A percentile compares a stretch with the other conserved stretches of the same genome.
Evolutionary conservation across 495 filamentous ascomycete genomes (phyloP).

Genomic region (Talaromyces adpressus): DNA sequence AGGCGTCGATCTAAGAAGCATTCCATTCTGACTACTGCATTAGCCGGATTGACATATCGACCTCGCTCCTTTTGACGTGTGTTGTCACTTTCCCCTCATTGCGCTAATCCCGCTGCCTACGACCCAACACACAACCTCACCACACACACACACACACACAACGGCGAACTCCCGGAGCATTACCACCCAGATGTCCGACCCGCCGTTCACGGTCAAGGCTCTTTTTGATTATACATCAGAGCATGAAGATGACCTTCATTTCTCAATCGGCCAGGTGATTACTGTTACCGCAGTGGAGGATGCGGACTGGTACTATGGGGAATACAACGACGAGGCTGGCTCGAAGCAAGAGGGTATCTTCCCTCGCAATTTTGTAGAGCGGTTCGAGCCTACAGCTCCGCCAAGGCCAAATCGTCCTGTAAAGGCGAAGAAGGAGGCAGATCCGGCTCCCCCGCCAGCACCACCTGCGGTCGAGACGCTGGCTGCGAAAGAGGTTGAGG

Average conservation of each 20-base stretch:
- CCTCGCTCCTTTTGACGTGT: not conserved
- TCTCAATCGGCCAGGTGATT: slow-evolving; percentile 78
- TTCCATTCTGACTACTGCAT: not conserved
- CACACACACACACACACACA: not conserved
- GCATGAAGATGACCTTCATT: slow-evolving; percentile 92
- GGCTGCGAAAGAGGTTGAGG: slow-evolving; percentile 29
- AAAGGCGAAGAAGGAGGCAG: slow-evolving; percentile 67
- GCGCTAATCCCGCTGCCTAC: slow-evolving; percentile 9
- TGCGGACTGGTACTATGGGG: slow-evolving; percentile 89
- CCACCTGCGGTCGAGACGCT: slow-evolving; percentile 34
- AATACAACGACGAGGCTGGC: slow-evolving; percentile 72
- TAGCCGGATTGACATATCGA: not conserved
- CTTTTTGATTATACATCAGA: slow-evolving; percentile 85
- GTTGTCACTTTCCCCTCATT: slow-evolving; percentile 5
- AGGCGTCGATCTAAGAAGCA: not conserved
- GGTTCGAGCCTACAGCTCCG: slow-evolving; percentile 84
- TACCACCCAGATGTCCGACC: slow-evolving; percentile 57
- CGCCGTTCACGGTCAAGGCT: slow-evolving; percentile 90
- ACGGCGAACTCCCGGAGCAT: not conserved
- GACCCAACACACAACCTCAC: not conserved
- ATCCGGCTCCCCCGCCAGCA: slow-evolving; percentile 23
- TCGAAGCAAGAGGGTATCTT: slow-evolving; percentile 82
- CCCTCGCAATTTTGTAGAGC: slow-evolving; percentile 94
- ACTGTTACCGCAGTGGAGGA: slow-evolving; percentile 90
- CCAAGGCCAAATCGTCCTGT: slow-evolving; percentile 68